Evolutionary conservation across 148 eudicot species (phyloP), one percentile per base, ranked within the genome.

Genomic region (Rhododendron henanense): DNA sequence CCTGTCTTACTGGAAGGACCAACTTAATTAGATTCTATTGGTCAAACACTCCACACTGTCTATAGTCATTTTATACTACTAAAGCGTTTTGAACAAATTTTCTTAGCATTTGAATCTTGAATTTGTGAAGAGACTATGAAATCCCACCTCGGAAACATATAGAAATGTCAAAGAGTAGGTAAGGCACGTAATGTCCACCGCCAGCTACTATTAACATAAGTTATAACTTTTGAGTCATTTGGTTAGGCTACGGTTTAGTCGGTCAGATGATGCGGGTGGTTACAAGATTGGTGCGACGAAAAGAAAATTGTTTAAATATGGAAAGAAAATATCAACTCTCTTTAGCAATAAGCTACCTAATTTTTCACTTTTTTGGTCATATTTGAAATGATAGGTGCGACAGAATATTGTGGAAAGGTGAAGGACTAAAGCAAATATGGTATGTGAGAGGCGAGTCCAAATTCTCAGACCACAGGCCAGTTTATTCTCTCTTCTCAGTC

Each of bases 401-500:
- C 90, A 90, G 96, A 82, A 94, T 94, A 61, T 79, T 94, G 71
- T 94, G 96, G 96, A 94, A 90, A 90, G 96, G 96, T 8, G 91
- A 94, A 84, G 96, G 96, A 18, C 87, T 94, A 13, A 90, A 91
- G 88, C 96, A 94, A 69, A 85, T 94, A 79, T 88, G 86, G 79
- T 94, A 94, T 48, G 88, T 55, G 13, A 91, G 96, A 75, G 94
- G 90, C 11, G 96, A 94, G 82, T 94, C 94, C 45, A 92, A 89
- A 21, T 92, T 94, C 87, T 94, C 96, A 41, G 96, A 94, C 78
- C 96, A 94, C 85, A 91, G 96, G 80, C 96, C 96, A 1, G 96
- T 94, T 44, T 86, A 81, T 81, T 91, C 96, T 28, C 90, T 91
- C 25, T 94, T 94, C 91, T 90, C 90, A 1, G 92, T 89, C 45